Evolutionary conservation across 2,329 filamentous ascomycete species (phyloP).

Genomic region (Paraphoma sp.): DNA sequence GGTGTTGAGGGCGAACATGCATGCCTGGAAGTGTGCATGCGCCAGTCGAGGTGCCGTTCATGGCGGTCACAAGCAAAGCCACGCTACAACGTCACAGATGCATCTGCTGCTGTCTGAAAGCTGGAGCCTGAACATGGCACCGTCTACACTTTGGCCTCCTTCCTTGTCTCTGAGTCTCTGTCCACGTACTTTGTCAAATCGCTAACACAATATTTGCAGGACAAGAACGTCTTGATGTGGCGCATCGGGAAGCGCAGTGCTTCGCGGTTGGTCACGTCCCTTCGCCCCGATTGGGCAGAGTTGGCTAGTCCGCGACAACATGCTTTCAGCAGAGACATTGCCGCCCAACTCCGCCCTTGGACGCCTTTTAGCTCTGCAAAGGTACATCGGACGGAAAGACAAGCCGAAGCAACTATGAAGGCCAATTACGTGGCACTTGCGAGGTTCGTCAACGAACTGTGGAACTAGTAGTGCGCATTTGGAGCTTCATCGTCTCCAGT

Average conservation of each 20-base stretch:
- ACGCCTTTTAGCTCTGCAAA: no score
- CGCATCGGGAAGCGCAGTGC: neutral
- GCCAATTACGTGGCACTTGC: no score
- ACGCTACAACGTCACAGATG: constrained; percentile 32
- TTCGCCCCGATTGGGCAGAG: neutral
- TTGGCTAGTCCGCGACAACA: neutral
- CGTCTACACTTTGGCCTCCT: no score
- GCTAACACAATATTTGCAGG: neutral
- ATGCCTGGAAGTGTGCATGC: constrained; percentile 15
- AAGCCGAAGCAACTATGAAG: no score
- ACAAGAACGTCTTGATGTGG: neutral
- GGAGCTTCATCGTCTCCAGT: no score
- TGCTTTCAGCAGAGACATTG: neutral
- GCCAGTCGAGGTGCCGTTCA: constrained; percentile 10
- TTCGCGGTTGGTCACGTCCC: neutral
- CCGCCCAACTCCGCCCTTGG: no score
- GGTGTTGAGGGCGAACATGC: constrained; percentile 15
- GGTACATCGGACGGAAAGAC: no score
- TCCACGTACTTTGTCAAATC: no score
- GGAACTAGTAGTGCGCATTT: no score
- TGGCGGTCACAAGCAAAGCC: constrained; percentile 35
- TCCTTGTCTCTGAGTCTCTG: no score
- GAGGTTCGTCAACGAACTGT: no score
- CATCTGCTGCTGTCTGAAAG: neutral
- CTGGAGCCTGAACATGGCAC: neutral